Evolutionary conservation across 495 filamentous ascomycete genomes (phyloP).

Genomic region (Aspergillus conjunctus): DNA sequence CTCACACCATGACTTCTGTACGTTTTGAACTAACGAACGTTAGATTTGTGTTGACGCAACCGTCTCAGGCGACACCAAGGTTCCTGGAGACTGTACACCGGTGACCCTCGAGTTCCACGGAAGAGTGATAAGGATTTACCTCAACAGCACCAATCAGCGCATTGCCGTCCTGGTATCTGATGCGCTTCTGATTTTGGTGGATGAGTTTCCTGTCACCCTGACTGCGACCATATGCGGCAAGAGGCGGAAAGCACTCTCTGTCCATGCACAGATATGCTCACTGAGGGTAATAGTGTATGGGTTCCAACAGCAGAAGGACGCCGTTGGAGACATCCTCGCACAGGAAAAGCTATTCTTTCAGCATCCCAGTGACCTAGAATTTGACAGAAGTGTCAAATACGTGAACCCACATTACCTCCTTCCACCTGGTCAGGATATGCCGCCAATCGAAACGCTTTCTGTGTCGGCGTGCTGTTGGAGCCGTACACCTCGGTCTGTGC

Average conservation of each 20-base stretch:
- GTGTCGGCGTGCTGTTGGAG: not conserved
- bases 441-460: not conserved
- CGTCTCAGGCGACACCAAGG: not conserved
- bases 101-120: not conserved
- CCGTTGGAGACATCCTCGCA: not conserved
- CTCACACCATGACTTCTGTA: too few species aligned
- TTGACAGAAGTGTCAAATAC: not conserved
- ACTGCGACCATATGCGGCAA: not conserved
- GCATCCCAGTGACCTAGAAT: not conserved
- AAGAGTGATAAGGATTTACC: not conserved
- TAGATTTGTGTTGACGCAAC: not conserved
- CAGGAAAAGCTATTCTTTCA: not conserved
- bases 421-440: not conserved
- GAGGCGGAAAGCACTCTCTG: not conserved
- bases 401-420: conserved; percentile 1
- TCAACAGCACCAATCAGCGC: not conserved
- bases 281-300: not conserved
- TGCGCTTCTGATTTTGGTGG: not conserved
- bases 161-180: not conserved
- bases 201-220: not conserved
- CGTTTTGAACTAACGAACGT: not conserved
- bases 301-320: not conserved
- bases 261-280: not conserved
- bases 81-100: too few species aligned
- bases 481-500: not conserved